A percentile compares a stretch with the other conserved stretches of the same genome.
Conservation (phyloP, 2,329 filamentous ascomycete genomes). For the Phialophora chinensis region DNA sequence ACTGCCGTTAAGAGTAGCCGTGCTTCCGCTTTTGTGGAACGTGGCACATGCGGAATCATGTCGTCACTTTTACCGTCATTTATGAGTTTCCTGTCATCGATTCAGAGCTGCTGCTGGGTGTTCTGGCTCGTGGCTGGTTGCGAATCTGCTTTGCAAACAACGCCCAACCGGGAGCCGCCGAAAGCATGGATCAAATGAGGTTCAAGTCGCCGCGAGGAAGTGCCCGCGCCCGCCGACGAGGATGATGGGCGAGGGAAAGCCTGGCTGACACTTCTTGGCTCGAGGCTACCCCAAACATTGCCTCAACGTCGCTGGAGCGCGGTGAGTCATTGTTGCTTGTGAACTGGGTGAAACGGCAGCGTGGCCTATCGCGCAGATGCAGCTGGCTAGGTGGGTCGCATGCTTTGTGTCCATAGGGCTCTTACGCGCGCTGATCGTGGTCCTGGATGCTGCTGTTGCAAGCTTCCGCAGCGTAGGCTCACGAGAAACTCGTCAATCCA, state of each 20-base stretch:
- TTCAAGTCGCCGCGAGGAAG: background rate
- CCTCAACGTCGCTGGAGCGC: background rate
- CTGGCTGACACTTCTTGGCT: background rate
- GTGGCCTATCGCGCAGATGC: background rate
- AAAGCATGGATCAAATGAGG: background rate
- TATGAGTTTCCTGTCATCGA: background rate
- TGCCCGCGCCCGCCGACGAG: background rate
- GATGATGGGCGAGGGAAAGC: background rate
- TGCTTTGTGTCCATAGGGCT: background rate
- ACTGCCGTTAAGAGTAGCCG: background rate
- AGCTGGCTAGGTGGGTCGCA: background rate
- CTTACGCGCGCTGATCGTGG: background rate
- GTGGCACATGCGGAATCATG: background rate
- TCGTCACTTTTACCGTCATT: background rate
- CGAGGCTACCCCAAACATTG: background rate
- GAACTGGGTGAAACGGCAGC: background rate
- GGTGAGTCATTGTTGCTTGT: background rate
- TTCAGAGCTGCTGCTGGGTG: background rate
- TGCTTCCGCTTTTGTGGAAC: background rate
- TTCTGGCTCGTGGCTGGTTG: background rate
- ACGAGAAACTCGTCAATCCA: background rate
- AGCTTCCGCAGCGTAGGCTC: background rate
- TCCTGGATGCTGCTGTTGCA: background rate
- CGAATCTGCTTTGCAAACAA: background rate
- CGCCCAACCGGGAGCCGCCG: constrained; percentile 4